A percentile compares a stretch with the other conserved stretches of the same genome.
phyloP scores from a whole-genome alignment of 2,329 filamentous ascomycete genomes.

The Stylonectria norvegica region DNA sequence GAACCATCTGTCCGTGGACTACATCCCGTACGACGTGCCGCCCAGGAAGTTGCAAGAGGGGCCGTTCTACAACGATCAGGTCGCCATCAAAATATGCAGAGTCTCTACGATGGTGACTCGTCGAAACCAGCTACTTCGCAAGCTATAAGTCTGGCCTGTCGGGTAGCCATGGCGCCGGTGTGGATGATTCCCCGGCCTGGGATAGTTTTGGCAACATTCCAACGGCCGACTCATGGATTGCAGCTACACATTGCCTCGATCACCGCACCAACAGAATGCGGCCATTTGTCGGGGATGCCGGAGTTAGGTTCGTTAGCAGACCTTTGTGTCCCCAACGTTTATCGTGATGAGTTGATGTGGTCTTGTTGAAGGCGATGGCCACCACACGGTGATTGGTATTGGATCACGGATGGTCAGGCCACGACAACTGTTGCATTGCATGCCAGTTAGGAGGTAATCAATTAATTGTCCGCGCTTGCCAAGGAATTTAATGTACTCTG shows the following conservation, averaged over 20 bases:
- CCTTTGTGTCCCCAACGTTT: background rate
- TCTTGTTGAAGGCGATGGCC: no score
- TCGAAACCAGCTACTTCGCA: no score
- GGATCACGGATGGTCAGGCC: conserved; percentile 12
- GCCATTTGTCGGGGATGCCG: conserved; percentile 9
- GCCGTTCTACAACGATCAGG: conserved; percentile 61
- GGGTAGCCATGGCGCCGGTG: no score
- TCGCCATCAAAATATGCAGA: conserved; percentile 54
- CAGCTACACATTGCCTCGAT: conserved; percentile 4
- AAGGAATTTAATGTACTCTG: no score
- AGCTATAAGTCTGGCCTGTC: no score
- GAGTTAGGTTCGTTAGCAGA: conserved; percentile 4
- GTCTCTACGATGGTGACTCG: conserved; percentile 24
- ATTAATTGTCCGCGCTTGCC: background rate
- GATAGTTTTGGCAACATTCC: conserved; percentile 19
- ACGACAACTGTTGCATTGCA: conserved; percentile 12
- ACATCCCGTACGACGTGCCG: conserved; percentile 42
- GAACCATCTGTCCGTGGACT: conserved; percentile 41
- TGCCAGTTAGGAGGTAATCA: conserved; percentile 6
- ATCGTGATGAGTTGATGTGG: conserved; percentile 2
- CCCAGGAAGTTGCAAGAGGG: conserved; percentile 47
- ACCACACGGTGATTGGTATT: no score
- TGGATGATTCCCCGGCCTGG: conserved; percentile 1
- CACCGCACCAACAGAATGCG: conserved; percentile 14
- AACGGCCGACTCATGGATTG: conserved; percentile 12